Base-by-base conservation (phyloP, 345 rosid genomes). In the Rhodamnia argentea region DNA sequence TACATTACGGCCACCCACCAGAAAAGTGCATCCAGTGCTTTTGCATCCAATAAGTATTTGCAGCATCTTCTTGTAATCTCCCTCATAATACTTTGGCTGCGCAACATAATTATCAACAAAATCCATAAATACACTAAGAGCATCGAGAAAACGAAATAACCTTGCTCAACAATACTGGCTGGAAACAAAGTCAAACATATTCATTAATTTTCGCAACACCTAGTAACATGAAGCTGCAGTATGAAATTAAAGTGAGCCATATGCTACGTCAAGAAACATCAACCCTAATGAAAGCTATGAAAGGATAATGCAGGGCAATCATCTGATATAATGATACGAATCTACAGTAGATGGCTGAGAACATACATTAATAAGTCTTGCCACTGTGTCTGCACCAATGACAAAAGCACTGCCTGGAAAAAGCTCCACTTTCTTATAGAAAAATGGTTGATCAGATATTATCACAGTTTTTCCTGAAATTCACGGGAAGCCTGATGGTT, bases 401-500 rank as follows among this genome's bases (percentile, higher is more conserved):
- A 96, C 99, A 88, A 97, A 96, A 83, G 95, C 92, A 89, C 99
- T 97, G 85, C 98, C 99, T 5, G 98, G 99, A 85, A 97, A 97
- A 85, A 97, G 92, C 83, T 95, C 98, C 57, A 98, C 98, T 92
- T 96, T 97, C 94, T 94, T 97, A 89, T 97, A 95, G 85, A 96
- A 97, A 86, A 88, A 96, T 83, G 99, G 99, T 93, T 97, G 99
- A 89, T 93, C 96, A 88, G 99, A 97, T 89, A 97, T 86, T 88
- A 97, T 97, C 64, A 97, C 89, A 0, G 95, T 88, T 91, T 92
- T 95, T 89, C 99, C 99, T 96, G 96, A 89, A 85, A 74, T 62
- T 83, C 11, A 51, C 59, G 44, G 40, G n/a, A 83, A 62, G 24
- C 20, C 32, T 57, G 22, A 26, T 59, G 22, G 86, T 52, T 81